Percentiles rank a stretch among this genome's conserved stretches.
Conservation (phyloP, 177 flowering plant genomes). For the Telopea speciosissima region DNA sequence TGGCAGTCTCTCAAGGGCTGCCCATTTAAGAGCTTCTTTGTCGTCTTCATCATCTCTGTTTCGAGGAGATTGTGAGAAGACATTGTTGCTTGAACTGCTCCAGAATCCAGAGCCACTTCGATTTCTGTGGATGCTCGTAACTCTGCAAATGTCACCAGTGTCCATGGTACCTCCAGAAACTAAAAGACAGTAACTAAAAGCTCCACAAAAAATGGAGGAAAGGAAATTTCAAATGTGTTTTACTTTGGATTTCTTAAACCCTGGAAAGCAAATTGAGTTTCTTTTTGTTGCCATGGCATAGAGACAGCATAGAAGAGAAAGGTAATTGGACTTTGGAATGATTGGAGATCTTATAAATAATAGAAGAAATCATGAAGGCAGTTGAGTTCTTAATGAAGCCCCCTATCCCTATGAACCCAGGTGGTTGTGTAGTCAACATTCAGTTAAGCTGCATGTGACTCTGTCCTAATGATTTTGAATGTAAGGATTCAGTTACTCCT, state of each 20-base stretch:
- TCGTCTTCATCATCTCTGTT: slow-evolving; percentile 28
- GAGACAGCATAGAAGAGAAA: background rate
- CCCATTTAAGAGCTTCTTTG: slow-evolving; percentile 41
- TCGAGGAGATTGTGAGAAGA: slow-evolving; percentile 16
- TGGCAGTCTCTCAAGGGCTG: slow-evolving; percentile 38
- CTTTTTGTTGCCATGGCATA: background rate
- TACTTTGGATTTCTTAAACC: background rate
- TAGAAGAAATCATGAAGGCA: background rate
- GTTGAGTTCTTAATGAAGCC: no score
- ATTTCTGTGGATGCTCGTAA: slow-evolving; percentile 1
- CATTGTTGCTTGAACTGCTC: slow-evolving; percentile 15
- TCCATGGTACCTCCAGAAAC: slow-evolving; percentile 6
- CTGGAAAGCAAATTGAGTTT: background rate
- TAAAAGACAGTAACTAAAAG: background rate
- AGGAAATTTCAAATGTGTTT: background rate
- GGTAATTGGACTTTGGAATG: background rate
- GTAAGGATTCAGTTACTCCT: no score
- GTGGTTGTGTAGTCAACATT: no score
- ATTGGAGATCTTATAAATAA: background rate
- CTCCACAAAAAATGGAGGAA: background rate
- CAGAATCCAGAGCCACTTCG: slow-evolving; percentile 16
- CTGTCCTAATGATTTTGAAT: no score
- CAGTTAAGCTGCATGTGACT: no score
- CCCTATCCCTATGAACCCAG: no score
- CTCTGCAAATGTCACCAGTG: slow-evolving; percentile 7